Evolutionary conservation across 805 yeast species (phyloP).

Genomic region (Barnettozyma californica): DNA sequence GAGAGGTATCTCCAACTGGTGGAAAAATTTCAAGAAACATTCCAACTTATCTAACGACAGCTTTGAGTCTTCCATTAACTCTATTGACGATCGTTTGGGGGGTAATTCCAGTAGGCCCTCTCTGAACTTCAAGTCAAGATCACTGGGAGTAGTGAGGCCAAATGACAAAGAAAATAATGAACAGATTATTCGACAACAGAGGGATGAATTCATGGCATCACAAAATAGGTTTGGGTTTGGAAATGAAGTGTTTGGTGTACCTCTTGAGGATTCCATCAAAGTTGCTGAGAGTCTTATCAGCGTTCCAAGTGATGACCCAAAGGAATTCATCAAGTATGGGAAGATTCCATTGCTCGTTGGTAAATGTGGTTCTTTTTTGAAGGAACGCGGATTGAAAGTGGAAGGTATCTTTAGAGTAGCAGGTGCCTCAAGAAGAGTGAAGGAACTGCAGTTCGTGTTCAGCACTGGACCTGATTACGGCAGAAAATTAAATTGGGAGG

Average conservation of each 20-base stretch:
- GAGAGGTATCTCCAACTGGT: constrained; percentile 34
- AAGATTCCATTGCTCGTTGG: constrained; percentile 92
- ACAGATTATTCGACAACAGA: constrained; percentile 27
- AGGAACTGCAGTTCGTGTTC: constrained; percentile 77
- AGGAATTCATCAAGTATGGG: constrained; percentile 74
- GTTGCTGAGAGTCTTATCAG: constrained; percentile 76
- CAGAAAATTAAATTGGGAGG: constrained; percentile 78
- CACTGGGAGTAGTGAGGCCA: constrained; percentile 24
- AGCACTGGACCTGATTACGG: constrained; percentile 90
- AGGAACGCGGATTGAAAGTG: constrained; percentile 67
- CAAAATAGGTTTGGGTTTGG: constrained; percentile 32
- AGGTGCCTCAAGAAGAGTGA: constrained; percentile 84
- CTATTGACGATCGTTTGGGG: constrained; percentile 14
- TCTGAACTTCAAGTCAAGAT: constrained; percentile 32
- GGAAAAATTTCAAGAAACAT: constrained; percentile 34
- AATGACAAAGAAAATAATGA: constrained; percentile 13
- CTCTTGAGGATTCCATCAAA: constrained; percentile 61
- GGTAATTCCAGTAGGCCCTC: constrained; percentile 26
- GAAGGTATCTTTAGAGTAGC: constrained; percentile 94
- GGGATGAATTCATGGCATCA: constrained; percentile 33
- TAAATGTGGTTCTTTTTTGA: constrained; percentile 83
- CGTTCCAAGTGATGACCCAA: constrained; percentile 49
- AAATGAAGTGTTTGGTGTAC: constrained; percentile 69
- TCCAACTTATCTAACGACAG: constrained; percentile 21
- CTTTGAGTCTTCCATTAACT: constrained; percentile 7